Evolutionary conservation across 345 rosid genomes (phyloP), one percentile per base, ranked within the genome.

Genomic region (Eutrema japonicum): DNA sequence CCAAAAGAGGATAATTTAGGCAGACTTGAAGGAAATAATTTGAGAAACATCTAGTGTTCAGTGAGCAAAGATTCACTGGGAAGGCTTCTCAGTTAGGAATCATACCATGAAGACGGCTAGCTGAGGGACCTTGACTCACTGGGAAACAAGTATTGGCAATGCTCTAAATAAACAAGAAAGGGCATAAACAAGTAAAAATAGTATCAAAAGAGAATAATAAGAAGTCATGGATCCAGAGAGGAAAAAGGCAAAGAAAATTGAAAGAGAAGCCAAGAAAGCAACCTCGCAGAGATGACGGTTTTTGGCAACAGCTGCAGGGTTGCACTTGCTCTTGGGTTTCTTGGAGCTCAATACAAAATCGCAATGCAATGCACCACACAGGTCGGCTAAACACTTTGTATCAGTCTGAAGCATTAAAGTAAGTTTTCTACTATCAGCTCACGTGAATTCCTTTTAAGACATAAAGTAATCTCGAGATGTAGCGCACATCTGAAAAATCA

Each of bases 301-400:
- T 83, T 83, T 85, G 7, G 87, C 85, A 64, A 79, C 90, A 76
- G 99, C 93, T 14, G 94, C 94, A 73, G 94, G 96, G 72, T 92
- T 92, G 83, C 99, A 95, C 77, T 90, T 95, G 55, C 74, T 72
- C 79, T 85, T 91, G 0, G 68, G 67, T 60, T 84, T 79, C 83
- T 87, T 90, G 41, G 96, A 80, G 65, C 74, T 83, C 74, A 87
- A 75, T 48, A 84, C 78, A 46, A 65, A 84, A 83, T 95, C 99
- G 80, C 99, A 95, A 80, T 92, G 96, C 87, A 95, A 68, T 54
- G 97, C 96, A 32, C 99, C 99, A 77, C 99, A 95, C 51, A 92
- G 52, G 80, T 95, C 94, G 55, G 99, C 97, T 70, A 95, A 81
- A 87, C 99, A 95, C 83, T 86, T 92, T 58, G 86, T 77, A 40